Evolutionary conservation across 305 asterid genomes (phyloP).

Genomic region (Coffea humblotiana): DNA sequence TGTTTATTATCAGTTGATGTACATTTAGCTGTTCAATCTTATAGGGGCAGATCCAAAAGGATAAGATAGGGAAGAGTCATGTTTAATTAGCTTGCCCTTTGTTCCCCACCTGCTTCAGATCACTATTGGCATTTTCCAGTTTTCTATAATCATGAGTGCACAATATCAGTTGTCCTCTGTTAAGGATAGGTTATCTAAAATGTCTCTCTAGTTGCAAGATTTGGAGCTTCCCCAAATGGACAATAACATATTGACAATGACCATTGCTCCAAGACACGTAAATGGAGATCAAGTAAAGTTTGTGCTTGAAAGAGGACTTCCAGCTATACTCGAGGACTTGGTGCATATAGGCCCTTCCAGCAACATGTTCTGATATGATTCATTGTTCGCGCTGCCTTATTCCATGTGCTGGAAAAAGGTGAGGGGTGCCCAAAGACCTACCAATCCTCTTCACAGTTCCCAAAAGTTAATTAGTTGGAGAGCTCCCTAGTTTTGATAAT

Average conservation of each 20-base stretch:
- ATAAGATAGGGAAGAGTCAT: not conserved
- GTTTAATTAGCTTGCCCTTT: not conserved
- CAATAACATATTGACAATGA: constrained; percentile 26
- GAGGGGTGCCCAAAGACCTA: constrained; percentile 58
- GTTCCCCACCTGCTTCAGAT: not conserved
- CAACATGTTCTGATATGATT: constrained; percentile 37
- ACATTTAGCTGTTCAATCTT: too few species aligned
- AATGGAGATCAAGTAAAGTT: constrained; percentile 43
- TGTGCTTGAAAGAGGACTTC: constrained; percentile 39
- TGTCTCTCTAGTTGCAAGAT: constrained; percentile 33
- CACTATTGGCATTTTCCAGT: not conserved
- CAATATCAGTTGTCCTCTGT: not conserved
- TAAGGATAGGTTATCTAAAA: not conserved
- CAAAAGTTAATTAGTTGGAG: constrained; percentile 26
- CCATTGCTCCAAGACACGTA: constrained; percentile 41
- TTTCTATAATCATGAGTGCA: not conserved
- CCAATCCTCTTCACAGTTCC: constrained; percentile 50
- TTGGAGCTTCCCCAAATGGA: constrained; percentile 33
- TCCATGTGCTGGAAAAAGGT: constrained; percentile 57
- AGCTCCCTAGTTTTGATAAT: constrained; percentile 32
- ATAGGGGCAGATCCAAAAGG: too few species aligned
- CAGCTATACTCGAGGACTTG: constrained; percentile 34
- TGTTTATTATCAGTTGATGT: too few species aligned
- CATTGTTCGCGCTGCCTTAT: constrained; percentile 30
- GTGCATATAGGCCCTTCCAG: constrained; percentile 31